A percentile compares a stretch with the other conserved stretches of the same genome.
phyloP scores from a whole-genome alignment of 345 rosid genomes.

The Rhizophora apiculata region DNA sequence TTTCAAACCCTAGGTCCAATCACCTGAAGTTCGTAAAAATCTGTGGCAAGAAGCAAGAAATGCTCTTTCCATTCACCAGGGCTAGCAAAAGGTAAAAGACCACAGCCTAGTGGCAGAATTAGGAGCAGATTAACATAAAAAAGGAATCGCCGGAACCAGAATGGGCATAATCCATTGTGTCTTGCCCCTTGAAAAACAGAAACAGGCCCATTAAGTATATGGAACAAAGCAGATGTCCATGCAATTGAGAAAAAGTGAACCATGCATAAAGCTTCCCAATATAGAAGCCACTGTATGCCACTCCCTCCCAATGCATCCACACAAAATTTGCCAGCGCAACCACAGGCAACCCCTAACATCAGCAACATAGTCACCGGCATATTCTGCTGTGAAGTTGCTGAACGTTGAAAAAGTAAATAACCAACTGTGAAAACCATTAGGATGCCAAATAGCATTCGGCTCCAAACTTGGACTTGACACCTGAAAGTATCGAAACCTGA shows the following conservation, averaged over 20 bases:
- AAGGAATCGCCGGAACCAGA: constrained; percentile 53
- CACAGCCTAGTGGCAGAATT: constrained; percentile 58
- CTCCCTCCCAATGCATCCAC: constrained; percentile 81
- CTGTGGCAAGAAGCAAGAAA: constrained; percentile 24
- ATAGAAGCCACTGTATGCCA: constrained; percentile 63
- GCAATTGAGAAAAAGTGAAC: constrained; percentile 57
- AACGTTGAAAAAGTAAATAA: constrained; percentile 60
- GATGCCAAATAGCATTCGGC: constrained; percentile 62
- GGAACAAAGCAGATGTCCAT: constrained; percentile 41
- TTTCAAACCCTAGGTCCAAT: constrained; percentile 15
- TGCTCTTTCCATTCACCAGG: constrained; percentile 67
- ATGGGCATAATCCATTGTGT: constrained; percentile 36
- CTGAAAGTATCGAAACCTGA: constrained; percentile 39
- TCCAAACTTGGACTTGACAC: constrained; percentile 61
- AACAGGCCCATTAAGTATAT: constrained; percentile 54
- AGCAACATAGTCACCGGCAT: constrained; percentile 73
- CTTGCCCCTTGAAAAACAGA: constrained; percentile 23
- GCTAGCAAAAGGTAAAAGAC: constrained; percentile 71
- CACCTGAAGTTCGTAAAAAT: background rate
- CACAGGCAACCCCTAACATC: constrained; percentile 65
- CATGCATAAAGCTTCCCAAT: constrained; percentile 69
- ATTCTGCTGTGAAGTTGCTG: constrained; percentile 49
- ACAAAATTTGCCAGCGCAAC: constrained; percentile 71
- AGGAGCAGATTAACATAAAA: constrained; percentile 41
- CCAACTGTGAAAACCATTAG: constrained; percentile 54